Conservation (phyloP, 2,329 filamentous ascomycete species). For the Sclerotiophoma versabilis region DNA sequence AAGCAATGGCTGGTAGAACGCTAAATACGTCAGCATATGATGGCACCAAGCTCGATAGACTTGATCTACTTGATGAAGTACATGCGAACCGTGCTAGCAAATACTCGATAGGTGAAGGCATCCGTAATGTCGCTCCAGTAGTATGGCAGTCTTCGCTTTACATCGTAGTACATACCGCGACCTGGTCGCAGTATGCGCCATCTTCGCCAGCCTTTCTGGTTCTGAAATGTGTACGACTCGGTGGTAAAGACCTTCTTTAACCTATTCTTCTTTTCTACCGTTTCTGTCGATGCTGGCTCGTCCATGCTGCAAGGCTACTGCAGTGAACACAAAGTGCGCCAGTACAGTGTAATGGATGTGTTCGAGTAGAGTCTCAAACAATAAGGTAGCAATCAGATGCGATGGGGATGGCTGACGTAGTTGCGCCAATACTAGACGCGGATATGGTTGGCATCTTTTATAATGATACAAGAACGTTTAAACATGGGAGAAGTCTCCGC, state of each 20-base stretch:
- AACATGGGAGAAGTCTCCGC: background rate
- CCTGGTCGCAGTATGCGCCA: constrained; percentile 55
- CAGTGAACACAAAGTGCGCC: background rate
- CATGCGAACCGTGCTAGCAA: constrained; percentile 64
- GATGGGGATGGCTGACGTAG: constrained; percentile 4
- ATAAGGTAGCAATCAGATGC: background rate
- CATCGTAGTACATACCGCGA: constrained; percentile 63
- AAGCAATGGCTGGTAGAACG: constrained; percentile 65
- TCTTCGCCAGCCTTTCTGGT: constrained; percentile 50
- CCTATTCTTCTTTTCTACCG: background rate
- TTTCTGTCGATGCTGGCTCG: background rate
- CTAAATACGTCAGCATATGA: constrained; percentile 34
- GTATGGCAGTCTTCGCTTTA: constrained; percentile 60
- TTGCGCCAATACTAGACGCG: constrained; percentile 2
- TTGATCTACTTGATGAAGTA: constrained; percentile 62
- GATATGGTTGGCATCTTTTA: constrained; percentile 6
- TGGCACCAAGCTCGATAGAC: too few species aligned
- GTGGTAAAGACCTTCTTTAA: constrained; percentile 29
- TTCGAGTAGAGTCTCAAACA: background rate
- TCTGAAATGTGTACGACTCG: constrained; percentile 46
- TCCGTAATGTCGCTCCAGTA: constrained; percentile 65
- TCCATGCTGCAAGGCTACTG: background rate
- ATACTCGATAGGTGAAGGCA: constrained; percentile 62
- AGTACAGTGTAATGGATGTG: background rate
- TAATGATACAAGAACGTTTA: background rate